Evolutionary conservation across 257 asterid species (phyloP), one percentile per base, ranked within the genome.

Genomic region (Verbena officinalis): DNA sequence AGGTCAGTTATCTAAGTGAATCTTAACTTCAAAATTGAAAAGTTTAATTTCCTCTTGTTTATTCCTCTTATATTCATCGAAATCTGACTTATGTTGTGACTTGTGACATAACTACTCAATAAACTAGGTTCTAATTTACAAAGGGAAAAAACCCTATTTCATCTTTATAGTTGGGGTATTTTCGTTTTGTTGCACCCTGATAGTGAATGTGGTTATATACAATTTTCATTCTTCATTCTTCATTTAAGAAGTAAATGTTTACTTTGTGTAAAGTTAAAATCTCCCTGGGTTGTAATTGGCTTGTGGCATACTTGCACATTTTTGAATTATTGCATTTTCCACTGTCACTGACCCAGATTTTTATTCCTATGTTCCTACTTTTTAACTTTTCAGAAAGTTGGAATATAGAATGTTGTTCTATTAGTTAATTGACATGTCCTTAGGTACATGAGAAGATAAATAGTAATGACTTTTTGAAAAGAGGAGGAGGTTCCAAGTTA

Each of bases 381-480:
- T 52, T 53, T 39, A 64, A 38, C 54, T 40, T 20, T 13, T 15
- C 8, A 67, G 42, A 9, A 44, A 55, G 44, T 40, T 7, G 11
- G 9, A 33, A 30, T n/a, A 65, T 15, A 22, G 55, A 61, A 58
- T 52, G 50, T 69, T 59, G 12, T 23, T 19, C 38, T 59, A 17
- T 40, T 51, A 60, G 57, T 27, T 17, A 24, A 17, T 4, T 23
- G 44, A 36, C 65, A 3, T 36, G 67, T 49, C 2, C 19, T 27
- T 22, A 34, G 44, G 56, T 70, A 43, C 58, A 43, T 52, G 23
- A 20, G 68, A 59, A 43, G 64, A 59, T 39, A 36, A 21, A 20
- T 34, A 9, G 43, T 7, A 33, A 39, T 20, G 50, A 49, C 72
- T 43, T 71, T 16, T 50, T 17, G 43, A 16, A 48, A 34, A 70